Percentiles rank a stretch among this genome's conserved stretches.
Evolutionary conservation across 192 early-diverging fungal species (phyloP).

Genomic region (Entomortierella parvispora): DNA sequence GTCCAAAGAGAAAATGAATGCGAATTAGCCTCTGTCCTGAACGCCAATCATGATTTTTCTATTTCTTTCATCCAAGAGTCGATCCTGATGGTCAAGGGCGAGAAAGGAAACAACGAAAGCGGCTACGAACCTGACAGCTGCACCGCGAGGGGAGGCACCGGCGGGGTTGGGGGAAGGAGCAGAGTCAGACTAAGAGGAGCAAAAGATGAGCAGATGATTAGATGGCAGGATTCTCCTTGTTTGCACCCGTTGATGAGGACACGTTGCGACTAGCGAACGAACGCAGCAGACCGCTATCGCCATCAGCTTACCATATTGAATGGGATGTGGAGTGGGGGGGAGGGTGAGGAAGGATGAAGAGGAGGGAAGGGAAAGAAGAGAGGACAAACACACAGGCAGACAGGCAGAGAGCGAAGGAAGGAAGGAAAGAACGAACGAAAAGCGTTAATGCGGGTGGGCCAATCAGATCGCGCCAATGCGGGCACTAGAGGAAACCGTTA

Average conservation of each 20-base stretch:
- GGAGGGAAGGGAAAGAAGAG: background rate
- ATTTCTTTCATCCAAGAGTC: background rate
- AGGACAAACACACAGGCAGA: too few species aligned
- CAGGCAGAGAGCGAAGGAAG: background rate
- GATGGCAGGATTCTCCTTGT: too few species aligned
- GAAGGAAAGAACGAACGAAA: background rate
- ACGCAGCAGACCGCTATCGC: too few species aligned
- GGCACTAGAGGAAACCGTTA: too few species aligned
- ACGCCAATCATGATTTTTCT: background rate
- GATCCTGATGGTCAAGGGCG: background rate
- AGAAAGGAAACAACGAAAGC: background rate
- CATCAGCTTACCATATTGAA: slow-evolving; percentile 25
- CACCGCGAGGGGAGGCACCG: slow-evolving; percentile 41
- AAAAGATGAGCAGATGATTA: background rate
- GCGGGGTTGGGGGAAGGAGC: slow-evolving; percentile 49
- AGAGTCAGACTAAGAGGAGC: slow-evolving; percentile 41
- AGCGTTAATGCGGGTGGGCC: background rate
- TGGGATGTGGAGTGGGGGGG: background rate
- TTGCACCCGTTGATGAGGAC: background rate
- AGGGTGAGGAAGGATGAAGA: background rate
- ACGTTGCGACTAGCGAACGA: too few species aligned
- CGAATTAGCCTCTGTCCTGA: too few species aligned
- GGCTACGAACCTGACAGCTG: slow-evolving; percentile 31
- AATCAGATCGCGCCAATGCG: slow-evolving; percentile 26
- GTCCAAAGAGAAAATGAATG: background rate